Percentiles rank a stretch among this genome's conserved stretches.
Evolutionary conservation across 306 rosid species (phyloP).

Genomic region (Vigna unguiculata): DNA sequence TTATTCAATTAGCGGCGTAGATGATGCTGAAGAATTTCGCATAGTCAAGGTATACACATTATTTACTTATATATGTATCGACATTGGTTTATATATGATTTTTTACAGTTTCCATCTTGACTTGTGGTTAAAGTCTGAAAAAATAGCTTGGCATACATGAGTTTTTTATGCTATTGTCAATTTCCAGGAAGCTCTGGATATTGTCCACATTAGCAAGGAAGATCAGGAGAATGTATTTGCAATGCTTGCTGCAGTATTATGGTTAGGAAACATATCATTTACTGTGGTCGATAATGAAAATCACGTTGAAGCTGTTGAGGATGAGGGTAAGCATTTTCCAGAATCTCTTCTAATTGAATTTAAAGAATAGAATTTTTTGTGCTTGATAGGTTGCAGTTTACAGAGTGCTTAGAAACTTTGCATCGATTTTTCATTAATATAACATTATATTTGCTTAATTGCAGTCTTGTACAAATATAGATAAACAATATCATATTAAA

Average conservation of each 20-base stretch:
- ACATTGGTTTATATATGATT: constrained; percentile 19
- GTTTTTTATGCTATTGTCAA: constrained; percentile 35
- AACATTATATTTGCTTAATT: constrained; percentile 8
- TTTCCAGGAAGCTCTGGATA: constrained; percentile 91
- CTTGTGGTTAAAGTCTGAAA: constrained; percentile 30
- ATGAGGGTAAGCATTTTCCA: constrained; percentile 71
- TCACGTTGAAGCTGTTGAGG: constrained; percentile 84
- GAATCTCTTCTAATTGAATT: constrained; percentile 23
- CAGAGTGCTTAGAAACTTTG: constrained; percentile 6
- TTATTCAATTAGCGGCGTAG: constrained; percentile 73
- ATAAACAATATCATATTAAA: not conserved
- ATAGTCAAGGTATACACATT: constrained; percentile 69
- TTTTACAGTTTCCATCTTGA: constrained; percentile 18
- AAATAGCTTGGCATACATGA: constrained; percentile 41
- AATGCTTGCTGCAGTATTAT: constrained; percentile 98
- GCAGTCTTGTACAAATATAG: not conserved
- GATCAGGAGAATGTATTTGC: constrained; percentile 95
- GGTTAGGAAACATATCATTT: constrained; percentile 94
- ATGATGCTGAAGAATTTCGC: constrained; percentile 89
- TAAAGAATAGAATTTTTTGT: not conserved
- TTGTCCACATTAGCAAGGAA: constrained; percentile 87
- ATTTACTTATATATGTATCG: constrained; percentile 27
- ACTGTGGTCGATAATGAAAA: constrained; percentile 87
- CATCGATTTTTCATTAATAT: constrained; percentile 5
- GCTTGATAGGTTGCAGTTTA: constrained; percentile 18